phyloP scores from a whole-genome alignment of 352 stramenopile genomes.

The Blastocystis sp. region DNA sequence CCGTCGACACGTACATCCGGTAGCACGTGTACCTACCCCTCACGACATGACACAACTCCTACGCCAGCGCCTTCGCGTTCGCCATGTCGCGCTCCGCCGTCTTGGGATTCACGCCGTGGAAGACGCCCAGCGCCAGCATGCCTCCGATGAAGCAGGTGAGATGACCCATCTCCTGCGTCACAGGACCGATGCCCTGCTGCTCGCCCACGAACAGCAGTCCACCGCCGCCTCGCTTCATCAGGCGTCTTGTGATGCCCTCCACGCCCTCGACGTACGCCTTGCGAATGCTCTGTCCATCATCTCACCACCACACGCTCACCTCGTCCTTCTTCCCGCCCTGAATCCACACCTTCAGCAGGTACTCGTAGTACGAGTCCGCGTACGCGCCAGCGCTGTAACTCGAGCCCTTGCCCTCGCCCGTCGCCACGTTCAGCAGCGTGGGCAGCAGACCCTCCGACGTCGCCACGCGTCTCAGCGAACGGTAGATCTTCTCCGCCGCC shows the following conservation, averaged over 20 bases:
- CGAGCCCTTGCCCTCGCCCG: background rate
- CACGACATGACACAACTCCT: background rate
- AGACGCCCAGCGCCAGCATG: slow-evolving; percentile 70
- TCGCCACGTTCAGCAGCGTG: slow-evolving; percentile 13
- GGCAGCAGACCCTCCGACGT: slow-evolving; percentile 42
- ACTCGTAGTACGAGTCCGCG: slow-evolving; percentile 68
- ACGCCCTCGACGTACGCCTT: slow-evolving; percentile 91
- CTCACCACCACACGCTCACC: background rate
- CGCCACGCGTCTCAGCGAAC: slow-evolving; percentile 79
- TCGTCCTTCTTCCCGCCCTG: slow-evolving; percentile 72
- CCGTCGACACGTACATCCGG: slow-evolving; percentile 84
- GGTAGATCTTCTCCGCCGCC: slow-evolving; percentile 80
- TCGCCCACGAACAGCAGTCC: slow-evolving; percentile 37
- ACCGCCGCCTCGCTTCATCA: slow-evolving; percentile 79
- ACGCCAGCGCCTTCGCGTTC: slow-evolving; percentile 62
- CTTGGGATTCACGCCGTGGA: slow-evolving; percentile 59
- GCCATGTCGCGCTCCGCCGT: slow-evolving; percentile 54
- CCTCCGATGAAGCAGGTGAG: slow-evolving; percentile 69
- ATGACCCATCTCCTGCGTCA: slow-evolving; percentile 71
- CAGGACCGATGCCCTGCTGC: background rate
- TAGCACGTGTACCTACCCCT: slow-evolving; percentile 86
- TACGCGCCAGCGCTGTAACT: slow-evolving; percentile 50
- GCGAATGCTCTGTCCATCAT: slow-evolving; percentile 74
- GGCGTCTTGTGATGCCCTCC: slow-evolving; percentile 86
- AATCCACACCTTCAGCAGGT: slow-evolving; percentile 73